Base-by-base conservation (phyloP, 192 early-diverging fungal species). In the Backusella mclennaniae region DNA sequence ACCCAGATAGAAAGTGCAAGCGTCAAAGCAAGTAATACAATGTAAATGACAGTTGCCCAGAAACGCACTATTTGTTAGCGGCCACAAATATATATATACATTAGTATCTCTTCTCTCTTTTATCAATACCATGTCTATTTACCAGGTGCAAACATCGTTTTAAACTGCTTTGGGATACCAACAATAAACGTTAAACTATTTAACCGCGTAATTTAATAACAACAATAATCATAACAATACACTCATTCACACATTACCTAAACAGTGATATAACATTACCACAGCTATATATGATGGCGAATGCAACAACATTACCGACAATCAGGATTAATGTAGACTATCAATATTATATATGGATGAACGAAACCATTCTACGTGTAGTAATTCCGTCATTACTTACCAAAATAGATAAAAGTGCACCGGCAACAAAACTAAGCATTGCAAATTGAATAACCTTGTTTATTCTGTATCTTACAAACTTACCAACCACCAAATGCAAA, bases 221-320 rank as follows among this genome's bases (percentile, higher is more conserved):
- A 38, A 66, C 36, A 14, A 67, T 15, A 52, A 42, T 2, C 2
- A 36, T 68, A 36, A 36, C 8, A 8, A 21, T 68, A 36, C n/a
- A 6, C 3, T 36, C 9, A 8, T n/a, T 9, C 3, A n/a, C 12
- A 21, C 17, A 39, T 26, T 85, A 89, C 87, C 87, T 89, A 69
- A 94, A 70, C 71, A 99, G 74, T 29, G 96, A 94, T 33, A 97
- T 73, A 9, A 97, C 74, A 82, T 99, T 99, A 49, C 97, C 97
- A 23, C 95, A 73, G 46, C 95, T 94, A 81, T 97, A 99, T 52
- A 96, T 84, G 53, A 96, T 84, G 21, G 97, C 97, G 88, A 97
- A 99, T 2, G 86, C 89, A 5, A 88, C 79, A 66, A 95, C 72
- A 31, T 89, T 82, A 5, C 89, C 92, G 23, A 88, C 78, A 0